Evolutionary conservation across 495 filamentous ascomycete species (phyloP).

Genomic region (Trypethelium eluteriae): DNA sequence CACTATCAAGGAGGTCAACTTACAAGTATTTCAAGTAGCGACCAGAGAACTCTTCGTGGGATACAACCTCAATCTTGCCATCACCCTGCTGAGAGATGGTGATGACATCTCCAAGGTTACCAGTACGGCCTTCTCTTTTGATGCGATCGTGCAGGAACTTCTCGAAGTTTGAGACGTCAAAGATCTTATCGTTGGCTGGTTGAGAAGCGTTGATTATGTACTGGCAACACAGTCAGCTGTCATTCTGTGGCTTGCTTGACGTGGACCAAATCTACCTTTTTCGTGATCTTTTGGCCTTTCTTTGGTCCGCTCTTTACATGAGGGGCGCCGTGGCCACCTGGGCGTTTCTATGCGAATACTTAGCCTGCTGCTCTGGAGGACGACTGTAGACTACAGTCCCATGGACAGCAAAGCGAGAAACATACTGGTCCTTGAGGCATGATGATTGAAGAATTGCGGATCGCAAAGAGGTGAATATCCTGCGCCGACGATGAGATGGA

Average conservation of each 20-base stretch:
- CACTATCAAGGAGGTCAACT: conserved; percentile 34
- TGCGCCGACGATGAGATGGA: conserved; percentile 31
- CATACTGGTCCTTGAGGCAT: conserved; percentile 69
- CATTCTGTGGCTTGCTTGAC: neutral
- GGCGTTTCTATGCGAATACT: conserved; percentile 57
- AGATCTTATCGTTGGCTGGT: conserved; percentile 98
- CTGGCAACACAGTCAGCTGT: conserved; percentile 38
- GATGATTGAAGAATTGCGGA: conserved; percentile 29
- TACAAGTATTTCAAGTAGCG: conserved; percentile 99
- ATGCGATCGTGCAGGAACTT: conserved; percentile 99
- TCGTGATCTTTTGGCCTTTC: conserved; percentile 62
- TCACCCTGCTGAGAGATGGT: conserved; percentile 83
- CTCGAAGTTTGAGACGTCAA: conserved; percentile 96
- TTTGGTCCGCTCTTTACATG: conserved; percentile 53
- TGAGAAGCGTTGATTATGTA: conserved; percentile 98
- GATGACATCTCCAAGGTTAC: conserved; percentile 93
- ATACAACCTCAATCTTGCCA: conserved; percentile 94
- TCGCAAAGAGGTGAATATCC: conserved; percentile 64
- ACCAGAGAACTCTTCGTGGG: conserved; percentile 95
- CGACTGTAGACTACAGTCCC: conserved; percentile 29
- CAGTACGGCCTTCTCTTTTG: conserved; percentile 97
- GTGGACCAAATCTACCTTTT: conserved; percentile 45
- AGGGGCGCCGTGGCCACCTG: conserved; percentile 31
- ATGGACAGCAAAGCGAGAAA: conserved; percentile 83
- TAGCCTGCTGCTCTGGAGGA: conserved; percentile 85